Evolutionary conservation across 73 alveolate species (phyloP), one percentile per base, ranked within the genome.

Genomic region (Blepharisma japonicum): DNA sequence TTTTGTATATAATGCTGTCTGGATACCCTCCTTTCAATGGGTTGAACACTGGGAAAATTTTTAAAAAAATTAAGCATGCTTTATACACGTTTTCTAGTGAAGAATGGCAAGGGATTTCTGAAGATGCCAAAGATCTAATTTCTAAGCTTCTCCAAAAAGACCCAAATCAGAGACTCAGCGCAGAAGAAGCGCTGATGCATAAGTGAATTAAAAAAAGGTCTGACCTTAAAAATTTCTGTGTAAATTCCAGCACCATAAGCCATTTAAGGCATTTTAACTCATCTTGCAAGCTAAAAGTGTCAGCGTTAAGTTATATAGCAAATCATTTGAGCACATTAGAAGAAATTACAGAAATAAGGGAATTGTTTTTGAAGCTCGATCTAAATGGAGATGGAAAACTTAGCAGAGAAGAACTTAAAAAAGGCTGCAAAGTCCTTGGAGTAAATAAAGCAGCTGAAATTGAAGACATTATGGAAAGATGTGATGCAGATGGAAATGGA

Each of bases 141-240:
- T 70, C 71, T 20, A 78, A 76, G 50, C 55, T 90, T 82, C 78
- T 90, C 6, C 55, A 82, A 47, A 8, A 56, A 14, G 79, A 87
- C 56, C 95, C 95, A 4, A 38, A 76, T n/a, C 46, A 77, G 9
- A 68, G 96, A 71, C 84, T 77, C 6, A 55, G 87, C 21, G 91
- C 94, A 0, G 71, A 46, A 39, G 18, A 87, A 18, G 87, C 87
- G 1, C 77, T 90, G 6, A 53, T 74, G 42, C 88, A 83, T 32
- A 79, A 74, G 18, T 86, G 94, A 89, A 71, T 90, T 56, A 18
- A 18, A 51, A 51, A 51, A 51, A 51, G n/a, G 2, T 51, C n/a
- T 18, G n/a, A 51, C 66, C 0, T 4, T 11, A 51, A 14, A 18
- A 11, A 14, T 51, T 51, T 11, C 21, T 51, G 5, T 51, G 27